Conservation (phyloP, 192 early-diverging fungal species). For the Dissophora ornata region DNA sequence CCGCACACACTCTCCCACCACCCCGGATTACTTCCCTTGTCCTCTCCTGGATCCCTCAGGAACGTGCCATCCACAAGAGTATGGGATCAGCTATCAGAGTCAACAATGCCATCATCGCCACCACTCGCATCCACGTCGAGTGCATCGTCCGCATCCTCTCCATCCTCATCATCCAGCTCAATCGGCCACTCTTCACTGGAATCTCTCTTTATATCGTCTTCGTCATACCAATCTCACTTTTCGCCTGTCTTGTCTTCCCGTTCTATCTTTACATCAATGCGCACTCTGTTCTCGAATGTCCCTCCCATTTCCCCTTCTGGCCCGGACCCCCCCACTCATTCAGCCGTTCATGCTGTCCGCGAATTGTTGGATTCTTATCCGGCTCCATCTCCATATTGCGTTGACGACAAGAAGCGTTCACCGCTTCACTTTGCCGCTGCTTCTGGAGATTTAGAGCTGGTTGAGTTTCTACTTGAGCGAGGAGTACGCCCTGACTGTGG, state of each 20-base stretch:
- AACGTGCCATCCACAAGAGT: constrained; percentile 8
- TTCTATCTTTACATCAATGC: constrained; percentile 12
- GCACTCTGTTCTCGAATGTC: constrained; percentile 3
- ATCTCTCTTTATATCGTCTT: not conserved
- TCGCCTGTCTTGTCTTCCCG: constrained; percentile 19
- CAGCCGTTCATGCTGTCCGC: constrained; percentile 47
- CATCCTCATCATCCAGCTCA: not conserved
- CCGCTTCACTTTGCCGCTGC: constrained; percentile 52
- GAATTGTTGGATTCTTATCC: constrained; percentile 47
- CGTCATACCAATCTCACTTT: constrained; percentile 24
- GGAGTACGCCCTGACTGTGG: constrained; percentile 51
- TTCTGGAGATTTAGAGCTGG: constrained; percentile 45
- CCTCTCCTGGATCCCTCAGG: constrained; percentile 11
- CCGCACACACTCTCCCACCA: constrained; percentile 6
- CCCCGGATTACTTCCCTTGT: constrained; percentile 4
- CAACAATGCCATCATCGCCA: not conserved
- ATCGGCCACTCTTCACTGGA: not conserved
- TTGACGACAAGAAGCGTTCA: constrained; percentile 51
- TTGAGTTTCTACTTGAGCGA: constrained; percentile 46
- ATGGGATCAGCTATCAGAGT: constrained; percentile 9
- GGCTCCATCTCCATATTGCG: constrained; percentile 47
- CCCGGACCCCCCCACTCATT: not conserved
- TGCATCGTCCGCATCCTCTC: constrained; percentile 7
- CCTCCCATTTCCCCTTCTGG: not conserved
- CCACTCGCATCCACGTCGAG: constrained; percentile 11